Percentiles rank a stretch among this genome's conserved stretches.
Conservation (phyloP, 345 rosid genomes). For the Eucalyptus guilfoylei region DNA sequence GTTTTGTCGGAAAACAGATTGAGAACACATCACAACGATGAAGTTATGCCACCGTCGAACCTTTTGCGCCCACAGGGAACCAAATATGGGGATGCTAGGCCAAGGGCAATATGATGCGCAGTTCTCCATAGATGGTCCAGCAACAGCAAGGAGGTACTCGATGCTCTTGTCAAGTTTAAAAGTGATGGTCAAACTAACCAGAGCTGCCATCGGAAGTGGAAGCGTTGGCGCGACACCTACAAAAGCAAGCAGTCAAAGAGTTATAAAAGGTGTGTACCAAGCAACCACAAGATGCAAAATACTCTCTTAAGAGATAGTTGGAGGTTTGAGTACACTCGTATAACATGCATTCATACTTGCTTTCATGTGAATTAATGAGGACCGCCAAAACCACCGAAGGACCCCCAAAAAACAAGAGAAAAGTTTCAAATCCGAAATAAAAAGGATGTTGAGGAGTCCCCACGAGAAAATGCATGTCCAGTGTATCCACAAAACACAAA, state of each 20-base stretch:
- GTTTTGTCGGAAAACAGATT: slow-evolving; percentile 33
- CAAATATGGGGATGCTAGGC: slow-evolving; percentile 33
- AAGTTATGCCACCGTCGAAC: slow-evolving; percentile 55
- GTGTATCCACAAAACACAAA: background rate
- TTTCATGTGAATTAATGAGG: background rate
- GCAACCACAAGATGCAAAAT: background rate
- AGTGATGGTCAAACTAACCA: slow-evolving; percentile 66
- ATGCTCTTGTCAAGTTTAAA: slow-evolving; percentile 37
- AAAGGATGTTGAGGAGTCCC: background rate
- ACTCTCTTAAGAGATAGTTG: background rate
- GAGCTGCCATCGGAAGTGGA: slow-evolving; percentile 60
- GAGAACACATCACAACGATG: slow-evolving; percentile 40
- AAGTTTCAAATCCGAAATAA: background rate
- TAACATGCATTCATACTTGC: background rate
- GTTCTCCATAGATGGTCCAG: slow-evolving; percentile 52
- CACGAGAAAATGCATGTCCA: background rate
- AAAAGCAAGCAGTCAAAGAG: background rate
- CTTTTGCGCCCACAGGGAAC: slow-evolving; percentile 67
- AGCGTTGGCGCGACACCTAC: slow-evolving; percentile 31
- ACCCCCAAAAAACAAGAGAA: background rate
- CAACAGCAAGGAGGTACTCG: slow-evolving; percentile 49
- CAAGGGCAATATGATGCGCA: slow-evolving; percentile 45
- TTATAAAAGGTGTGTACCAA: background rate
- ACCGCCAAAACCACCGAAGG: background rate
- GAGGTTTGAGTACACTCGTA: background rate